Evolutionary conservation across 2,329 filamentous ascomycete species (phyloP).

Genomic region (Salinomyces thailandicus): DNA sequence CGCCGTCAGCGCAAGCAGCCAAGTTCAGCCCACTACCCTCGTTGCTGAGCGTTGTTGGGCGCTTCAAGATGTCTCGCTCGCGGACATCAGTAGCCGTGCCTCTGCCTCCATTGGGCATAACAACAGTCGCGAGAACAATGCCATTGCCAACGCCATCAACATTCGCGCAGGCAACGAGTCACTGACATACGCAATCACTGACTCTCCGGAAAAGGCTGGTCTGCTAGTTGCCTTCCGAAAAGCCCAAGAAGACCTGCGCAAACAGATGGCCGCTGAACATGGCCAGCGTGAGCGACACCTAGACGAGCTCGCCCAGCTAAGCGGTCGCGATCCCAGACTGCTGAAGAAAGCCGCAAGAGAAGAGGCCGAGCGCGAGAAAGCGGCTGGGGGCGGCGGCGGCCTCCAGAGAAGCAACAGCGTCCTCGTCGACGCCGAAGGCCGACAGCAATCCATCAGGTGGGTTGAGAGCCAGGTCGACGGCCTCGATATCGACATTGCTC

Average conservation of each 20-base stretch:
- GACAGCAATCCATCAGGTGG: conserved; percentile 91
- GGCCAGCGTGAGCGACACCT: conserved; percentile 65
- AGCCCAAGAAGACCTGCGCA: conserved; percentile 81
- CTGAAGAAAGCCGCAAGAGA: conserved; percentile 46
- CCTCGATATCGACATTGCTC: conserved; percentile 87
- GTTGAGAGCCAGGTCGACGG: conserved; percentile 93
- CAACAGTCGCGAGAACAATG: conserved; percentile 42
- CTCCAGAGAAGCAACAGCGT: conserved; percentile 37
- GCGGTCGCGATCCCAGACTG: conserved; percentile 34
- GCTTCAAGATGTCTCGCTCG: conserved; percentile 80
- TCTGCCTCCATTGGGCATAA: conserved; percentile 18
- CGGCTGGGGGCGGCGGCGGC: conserved; percentile 11
- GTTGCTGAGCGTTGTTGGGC: conserved; percentile 94
- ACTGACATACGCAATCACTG: conserved; percentile 81
- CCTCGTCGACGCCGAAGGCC: conserved; percentile 90
- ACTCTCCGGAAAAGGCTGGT: conserved; percentile 61
- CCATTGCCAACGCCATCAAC: conserved; percentile 70
- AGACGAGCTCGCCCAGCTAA: conserved; percentile 22
- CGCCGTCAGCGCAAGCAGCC: conserved; percentile 27
- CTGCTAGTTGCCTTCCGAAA: conserved; percentile 86
- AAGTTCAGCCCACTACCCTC: conserved; percentile 47
- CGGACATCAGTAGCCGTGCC: conserved; percentile 58
- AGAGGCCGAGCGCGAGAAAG: conserved; percentile 34
- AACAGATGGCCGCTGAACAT: conserved; percentile 72
- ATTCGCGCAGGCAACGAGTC: conserved; percentile 81